phyloP scores from a whole-genome alignment of 169 alveolate genomes.

The Plasmodium fragile region DNA sequence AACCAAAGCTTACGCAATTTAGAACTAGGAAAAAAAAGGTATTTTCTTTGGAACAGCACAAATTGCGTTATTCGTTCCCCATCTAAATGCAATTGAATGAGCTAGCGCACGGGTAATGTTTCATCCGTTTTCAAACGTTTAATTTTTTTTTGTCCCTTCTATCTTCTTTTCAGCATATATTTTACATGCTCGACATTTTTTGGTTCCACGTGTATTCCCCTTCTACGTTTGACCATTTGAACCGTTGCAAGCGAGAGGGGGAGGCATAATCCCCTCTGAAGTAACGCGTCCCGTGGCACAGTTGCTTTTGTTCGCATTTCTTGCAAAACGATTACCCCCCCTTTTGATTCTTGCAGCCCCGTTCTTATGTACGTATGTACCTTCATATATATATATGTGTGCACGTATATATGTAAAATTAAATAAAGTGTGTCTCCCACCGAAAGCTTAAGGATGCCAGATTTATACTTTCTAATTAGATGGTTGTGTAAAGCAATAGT shows the following conservation, averaged over 20 bases:
- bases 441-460: constrained; percentile 50
- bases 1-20: background rate
- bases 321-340: background rate
- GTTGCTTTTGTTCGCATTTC: background rate
- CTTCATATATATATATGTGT: background rate
- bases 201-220: background rate
- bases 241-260: background rate
- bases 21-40: background rate
- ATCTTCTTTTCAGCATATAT: constrained; percentile 4
- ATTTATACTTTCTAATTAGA: constrained; percentile 60
- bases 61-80: background rate
- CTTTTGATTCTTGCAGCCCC: background rate
- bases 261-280: background rate
- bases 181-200: background rate
- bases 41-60: background rate
- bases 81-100: background rate
- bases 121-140: background rate
- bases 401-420: background rate
- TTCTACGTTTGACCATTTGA: background rate
- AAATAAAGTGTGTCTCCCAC: background rate
- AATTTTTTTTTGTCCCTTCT: background rate
- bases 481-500: constrained; percentile 72
- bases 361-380: background rate
- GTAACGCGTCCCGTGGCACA: background rate
- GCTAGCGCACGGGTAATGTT: constrained; percentile 1